Base-by-base conservation (phyloP, 2,329 filamentous ascomycete species). In the Chaetomiaceae sp. region DNA sequence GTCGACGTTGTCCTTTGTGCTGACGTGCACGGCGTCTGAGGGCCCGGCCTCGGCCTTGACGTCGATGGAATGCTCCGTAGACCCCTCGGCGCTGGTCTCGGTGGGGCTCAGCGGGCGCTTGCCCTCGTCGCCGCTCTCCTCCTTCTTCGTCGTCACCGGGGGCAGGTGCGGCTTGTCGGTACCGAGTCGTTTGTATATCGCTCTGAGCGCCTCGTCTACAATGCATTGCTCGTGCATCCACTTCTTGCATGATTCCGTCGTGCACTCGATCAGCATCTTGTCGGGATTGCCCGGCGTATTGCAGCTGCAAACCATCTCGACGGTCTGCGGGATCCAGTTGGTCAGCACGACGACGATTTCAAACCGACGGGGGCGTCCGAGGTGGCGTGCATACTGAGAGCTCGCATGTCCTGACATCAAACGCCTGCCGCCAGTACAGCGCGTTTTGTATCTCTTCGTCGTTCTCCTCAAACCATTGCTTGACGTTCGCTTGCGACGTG, bases 401-500 rank as follows among this genome's bases (percentile, higher is more conserved):
- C 52, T 79, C 75, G 47, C 72, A 65, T 27, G 70, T 78, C 35
- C 73, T 67, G 43, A 76, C 72, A 55, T 84, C 76, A 24, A 79
- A 74, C 0, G 76, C 79, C 58, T 84, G 81, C 17, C 81, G 68
- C 79, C 80, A 84, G 58, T 82, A 84, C 4, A 83, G 64, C 12
- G 72, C 74, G 47, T 72, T 68, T 48, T 79, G 74, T 0, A 78
- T 71, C 55, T 82, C 76, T 12, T 81, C 77, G 47, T 88, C 82
- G 49, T 84, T 78, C 20, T 77, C 68, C 56, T 89, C 85, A 33
- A 80, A 75, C 81, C 84, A 87, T 55, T 84, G 76, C 48, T 77
- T 75, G 15, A 88, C 78, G 5, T 71, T 68, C 1, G 83, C 76
- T 35, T 68, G 68, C 20, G 76, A 76, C 15, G 83, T 80, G n/a